phyloP scores from a whole-genome alignment of 192 early-diverging fungal genomes.

The Coemansia sp. region DNA sequence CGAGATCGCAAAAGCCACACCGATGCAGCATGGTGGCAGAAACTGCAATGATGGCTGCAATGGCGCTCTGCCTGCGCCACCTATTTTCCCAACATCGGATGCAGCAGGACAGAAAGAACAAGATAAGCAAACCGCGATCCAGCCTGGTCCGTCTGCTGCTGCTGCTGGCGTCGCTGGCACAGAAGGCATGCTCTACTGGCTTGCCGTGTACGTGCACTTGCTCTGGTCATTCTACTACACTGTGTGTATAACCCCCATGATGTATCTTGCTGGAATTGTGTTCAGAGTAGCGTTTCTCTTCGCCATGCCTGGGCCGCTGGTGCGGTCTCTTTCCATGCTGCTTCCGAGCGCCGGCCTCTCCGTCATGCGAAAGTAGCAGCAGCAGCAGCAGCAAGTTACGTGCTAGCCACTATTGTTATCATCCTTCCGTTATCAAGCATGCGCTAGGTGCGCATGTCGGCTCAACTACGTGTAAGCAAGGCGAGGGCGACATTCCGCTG shows the following conservation, averaged over 20 bases:
- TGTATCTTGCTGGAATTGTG: constrained; percentile 13
- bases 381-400: not conserved
- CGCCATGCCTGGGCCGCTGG: constrained; percentile 19
- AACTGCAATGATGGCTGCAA: not conserved
- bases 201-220: constrained; percentile 44
- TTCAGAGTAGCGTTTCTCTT: constrained; percentile 16
- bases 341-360: not conserved
- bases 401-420: too few species aligned
- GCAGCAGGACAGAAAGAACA: constrained; percentile 1
- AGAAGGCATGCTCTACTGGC: constrained; percentile 25
- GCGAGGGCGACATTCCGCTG: too few species aligned
- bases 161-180: not conserved
- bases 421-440: too few species aligned
- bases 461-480: too few species aligned
- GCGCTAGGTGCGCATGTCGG: too few species aligned
- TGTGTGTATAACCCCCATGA: constrained; percentile 27
- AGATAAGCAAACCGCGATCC: not conserved
- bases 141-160: not conserved
- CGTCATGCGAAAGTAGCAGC: not conserved
- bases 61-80: constrained; percentile 14
- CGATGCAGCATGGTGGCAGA: not conserved
- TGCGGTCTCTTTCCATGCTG: constrained; percentile 3
- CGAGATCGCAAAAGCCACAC: constrained; percentile 44
- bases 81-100: not conserved
- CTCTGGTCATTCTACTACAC: constrained; percentile 36